Conservation (phyloP, 2,329 filamentous ascomycete genomes). For the Sporothrix phasma region DNA sequence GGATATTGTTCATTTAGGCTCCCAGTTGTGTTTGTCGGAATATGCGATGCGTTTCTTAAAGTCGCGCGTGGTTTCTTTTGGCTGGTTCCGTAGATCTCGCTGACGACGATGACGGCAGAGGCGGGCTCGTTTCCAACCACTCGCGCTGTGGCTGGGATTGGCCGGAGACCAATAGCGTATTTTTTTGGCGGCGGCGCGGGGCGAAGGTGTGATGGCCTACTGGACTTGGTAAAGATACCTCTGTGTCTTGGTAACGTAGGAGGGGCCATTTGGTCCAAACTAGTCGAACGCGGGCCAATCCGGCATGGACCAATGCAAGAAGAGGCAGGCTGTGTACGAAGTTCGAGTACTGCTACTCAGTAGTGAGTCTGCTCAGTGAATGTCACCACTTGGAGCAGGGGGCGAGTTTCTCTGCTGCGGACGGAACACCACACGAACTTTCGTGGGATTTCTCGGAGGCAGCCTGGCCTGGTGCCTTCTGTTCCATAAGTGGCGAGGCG, state of each 20-base stretch:
- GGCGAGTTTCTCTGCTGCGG: neutral
- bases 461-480: slow-evolving; percentile 12
- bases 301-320: neutral
- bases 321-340: too few species aligned
- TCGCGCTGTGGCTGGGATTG: slow-evolving; percentile 1
- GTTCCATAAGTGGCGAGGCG: neutral
- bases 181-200: neutral
- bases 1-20: neutral
- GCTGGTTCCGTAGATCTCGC: neutral
- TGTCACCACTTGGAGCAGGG: too few species aligned
- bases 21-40: neutral
- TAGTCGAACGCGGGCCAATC: neutral
- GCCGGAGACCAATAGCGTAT: neutral
- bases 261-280: neutral
- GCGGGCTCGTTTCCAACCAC: neutral
- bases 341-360: too few species aligned
- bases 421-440: neutral
- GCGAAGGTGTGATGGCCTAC: neutral
- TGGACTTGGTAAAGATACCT: neutral
- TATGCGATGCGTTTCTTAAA: neutral
- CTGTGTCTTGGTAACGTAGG: neutral
- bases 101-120: neutral
- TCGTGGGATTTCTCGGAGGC: neutral
- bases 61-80: neutral
- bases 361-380: too few species aligned